Evolutionary conservation across 441 rosid species (phyloP), one percentile per base, ranked within the genome.

Genomic region (Populus hybrid): DNA sequence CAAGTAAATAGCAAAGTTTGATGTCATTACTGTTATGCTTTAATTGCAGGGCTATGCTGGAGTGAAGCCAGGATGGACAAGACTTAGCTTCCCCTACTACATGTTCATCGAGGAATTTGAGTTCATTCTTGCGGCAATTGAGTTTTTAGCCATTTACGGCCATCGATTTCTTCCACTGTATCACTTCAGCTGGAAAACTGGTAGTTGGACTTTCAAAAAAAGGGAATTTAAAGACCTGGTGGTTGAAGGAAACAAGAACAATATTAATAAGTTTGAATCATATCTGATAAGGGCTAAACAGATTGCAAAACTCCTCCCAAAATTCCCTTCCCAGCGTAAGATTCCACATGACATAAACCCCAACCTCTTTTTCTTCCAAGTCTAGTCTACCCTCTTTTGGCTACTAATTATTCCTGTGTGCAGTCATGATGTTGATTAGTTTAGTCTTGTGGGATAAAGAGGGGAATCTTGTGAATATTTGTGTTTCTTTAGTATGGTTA

Each of bases 1-100:
- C 3, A 38, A 38, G 2, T 18, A 18, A 16, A 50, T 16, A 18
- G 19, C 59, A 50, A 16, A 0, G 21, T 19, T 6, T 18, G 63
- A 19, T 57, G 23, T 23, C 63, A 57, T 57, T 19, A 14, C 2
- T 57, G 7, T 19, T 0, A 57, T 19, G 23, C 63, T 57, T 68
- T 10, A 12, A 40, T 19, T 71, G 59, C 87, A 88, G 92, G 93
- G 92, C 5, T 84, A 79, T 50, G 3, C 0, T 2, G 91, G 91
- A 28, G 75, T 67, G 18, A 91, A 89, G 79, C 95, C 91, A 0
- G 95, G 95, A 36, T 88, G 91, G 91, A 85, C 93, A 24, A 81
- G 93, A 77, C 66, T 91, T 19, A 88, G 91, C 87, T 89, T 91
- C 74, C 90, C 95, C 7, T 91, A 87, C 88, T 88, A 91, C 86